Base-by-base conservation (phyloP, 2,329 filamentous ascomycete genomes). In the Hypoxylon sp. region DNA sequence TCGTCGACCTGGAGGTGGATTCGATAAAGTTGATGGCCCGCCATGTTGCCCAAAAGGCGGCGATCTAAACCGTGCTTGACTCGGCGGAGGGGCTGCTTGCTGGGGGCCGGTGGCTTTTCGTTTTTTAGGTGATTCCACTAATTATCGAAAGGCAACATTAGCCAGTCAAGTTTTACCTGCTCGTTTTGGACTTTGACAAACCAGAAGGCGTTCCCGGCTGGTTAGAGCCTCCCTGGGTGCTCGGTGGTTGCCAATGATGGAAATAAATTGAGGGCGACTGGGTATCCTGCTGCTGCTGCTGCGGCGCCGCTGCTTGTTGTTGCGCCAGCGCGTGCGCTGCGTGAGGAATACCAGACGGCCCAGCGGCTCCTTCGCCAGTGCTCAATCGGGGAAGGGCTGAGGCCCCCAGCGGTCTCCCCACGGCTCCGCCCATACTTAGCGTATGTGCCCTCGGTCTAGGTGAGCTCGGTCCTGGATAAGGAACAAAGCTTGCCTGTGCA, bases 171-270 rank as follows among this genome's bases (percentile, higher is more conserved):
- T 62, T 71, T 77, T 80, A 77, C 81, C 81, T 75, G 71, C 76
- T 77, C 65, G 70, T 80, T 78, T 84, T 85, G 75, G 78, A 78
- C 76, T 81, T 86, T 78, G 83, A 88, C 88, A 87, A 90, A 87
- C 90, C 89, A 81, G 91, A 90, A 74, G 92, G 90, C 67, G 91
- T 91, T 73, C 86, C 87, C 65, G 91, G 90, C 76, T 91, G 89
- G 73, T 88, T 87, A 61, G 85, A 83, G 76, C 83, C 81, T 69
- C 83, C 82, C 78, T 91, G 85, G 67, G 88, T 86, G 20, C 84
- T 86, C 12, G 93, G 93, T 46, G 93, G 93, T 64, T 95, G 91
- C 93, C 93, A 97, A 76, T 97, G 93, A 75, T 97, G 93, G 77
- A 97, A 97, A 78, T 93, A 96, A 49, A 97, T 91, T 20, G 90